Evolutionary conservation across 768 basidiomycete species (phyloP), one percentile per base, ranked within the genome.

Genomic region (Lyophyllum shimeji): DNA sequence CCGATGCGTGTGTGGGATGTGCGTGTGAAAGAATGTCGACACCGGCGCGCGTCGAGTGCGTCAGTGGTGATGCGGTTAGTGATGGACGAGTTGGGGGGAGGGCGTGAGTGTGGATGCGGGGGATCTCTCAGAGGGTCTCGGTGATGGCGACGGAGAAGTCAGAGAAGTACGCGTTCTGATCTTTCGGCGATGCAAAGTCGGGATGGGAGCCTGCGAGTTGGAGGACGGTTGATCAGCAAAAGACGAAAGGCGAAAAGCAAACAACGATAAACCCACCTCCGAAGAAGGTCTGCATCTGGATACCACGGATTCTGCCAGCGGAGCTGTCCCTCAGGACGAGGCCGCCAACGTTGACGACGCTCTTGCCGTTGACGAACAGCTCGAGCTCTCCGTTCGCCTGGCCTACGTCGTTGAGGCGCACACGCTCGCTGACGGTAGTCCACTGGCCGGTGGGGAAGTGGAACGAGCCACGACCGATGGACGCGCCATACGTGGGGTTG

Each of bases 261-360:
- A 12, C 1, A 7, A 33, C 15, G 4, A 33, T 39, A 21, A 18
- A 70, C 74, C 57, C 64, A 80, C 83, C 86, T 46, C 87, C 87
- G 60, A 91, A 90, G 80, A 90, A 90, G n/a, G 87, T 86, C 72
- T 90, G 85, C 77, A 85, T 81, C 68, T 83, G 83, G 54, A 88
- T 81, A 20, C 89, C 89, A 31, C 82, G 77, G 63, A 90, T 79
- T 58, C 74, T 76, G 39, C 83, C 82, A 0, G 71, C 68, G 24
- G 65, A 67, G 55, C 72, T 73, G 57, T 81, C 74, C 47, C 83
- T 73, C 29, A 90, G 71, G 55, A 82, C 75, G 21, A 91, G 72
- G 17, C 83, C 83, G 17, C 59, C 62, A 37, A 84, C 78, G 52
- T 74, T 80, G 66, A 90, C 77, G 52, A 86, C 82, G 62, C 82